phyloP scores from a whole-genome alignment of 176 grass and related monocot species.

The Hordeum marinum region DNA sequence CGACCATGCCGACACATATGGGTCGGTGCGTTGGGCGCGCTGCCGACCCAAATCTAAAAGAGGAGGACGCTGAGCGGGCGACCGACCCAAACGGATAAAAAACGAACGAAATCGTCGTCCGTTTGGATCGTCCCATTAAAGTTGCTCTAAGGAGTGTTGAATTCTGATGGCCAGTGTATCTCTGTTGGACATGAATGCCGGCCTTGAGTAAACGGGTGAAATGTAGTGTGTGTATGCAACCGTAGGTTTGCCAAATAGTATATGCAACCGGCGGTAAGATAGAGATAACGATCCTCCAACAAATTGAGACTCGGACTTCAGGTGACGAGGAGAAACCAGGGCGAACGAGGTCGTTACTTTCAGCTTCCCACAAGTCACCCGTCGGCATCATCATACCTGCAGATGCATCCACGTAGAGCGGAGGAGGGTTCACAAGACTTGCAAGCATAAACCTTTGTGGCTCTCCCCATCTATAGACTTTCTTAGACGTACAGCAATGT shows the following conservation, averaged over 20 bases:
- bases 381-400: background rate
- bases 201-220: too few species aligned
- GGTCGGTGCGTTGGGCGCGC: too few species aligned
- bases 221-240: too few species aligned
- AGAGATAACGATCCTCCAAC: background rate
- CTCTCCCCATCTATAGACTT: background rate
- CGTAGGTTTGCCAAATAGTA: background rate
- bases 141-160: too few species aligned
- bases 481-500: background rate
- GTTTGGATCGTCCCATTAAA: too few species aligned
- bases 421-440: background rate
- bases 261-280: background rate
- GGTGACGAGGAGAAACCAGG: background rate
- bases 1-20: too few species aligned
- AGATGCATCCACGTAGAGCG: background rate
- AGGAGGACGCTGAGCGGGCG: too few species aligned
- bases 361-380: background rate
- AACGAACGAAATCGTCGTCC: too few species aligned
- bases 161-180: too few species aligned
- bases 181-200: too few species aligned
- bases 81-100: too few species aligned
- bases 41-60: too few species aligned
- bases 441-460: background rate
- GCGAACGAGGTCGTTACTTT: background rate
- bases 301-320: background rate